Percentiles rank a stretch among this genome's conserved stretches.
phyloP scores from a whole-genome alignment of 495 filamentous ascomycete species.

The Delitschia confertaspora region DNA sequence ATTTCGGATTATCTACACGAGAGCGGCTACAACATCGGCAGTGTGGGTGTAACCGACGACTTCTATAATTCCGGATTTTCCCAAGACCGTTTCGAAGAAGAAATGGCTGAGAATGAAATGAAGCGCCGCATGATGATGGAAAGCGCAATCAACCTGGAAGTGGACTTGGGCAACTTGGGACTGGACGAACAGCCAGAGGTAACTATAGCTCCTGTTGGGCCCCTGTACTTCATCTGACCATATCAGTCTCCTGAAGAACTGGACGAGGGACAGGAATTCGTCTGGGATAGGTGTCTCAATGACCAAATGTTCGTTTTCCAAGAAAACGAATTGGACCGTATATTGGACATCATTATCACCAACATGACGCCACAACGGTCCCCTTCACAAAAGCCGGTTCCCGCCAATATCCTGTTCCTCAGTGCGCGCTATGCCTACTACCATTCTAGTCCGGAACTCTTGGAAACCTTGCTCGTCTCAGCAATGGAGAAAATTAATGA shows the following conservation, averaged over 20 bases:
- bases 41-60: conserved; percentile 79
- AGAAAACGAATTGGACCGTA: conserved; percentile 78
- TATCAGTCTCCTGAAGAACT: conserved; percentile 67
- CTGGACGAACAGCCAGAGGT: conserved; percentile 94
- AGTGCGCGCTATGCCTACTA: conserved; percentile 95
- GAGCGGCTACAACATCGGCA: conserved; percentile 85
- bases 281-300: conserved; percentile 92
- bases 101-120: conserved; percentile 94
- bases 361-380: conserved; percentile 96
- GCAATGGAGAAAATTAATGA: conserved; percentile 96
- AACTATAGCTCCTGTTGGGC: conserved; percentile 28
- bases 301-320: conserved; percentile 99
- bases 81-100: conserved; percentile 91
- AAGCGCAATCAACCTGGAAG: conserved; percentile 93
- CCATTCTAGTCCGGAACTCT: conserved; percentile 77
- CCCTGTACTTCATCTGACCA: conserved; percentile 8
- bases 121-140: conserved; percentile 99
- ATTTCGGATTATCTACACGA: conserved; percentile 91
- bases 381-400: conserved; percentile 92
- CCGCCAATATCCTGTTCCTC: conserved; percentile 92
- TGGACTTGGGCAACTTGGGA: conserved; percentile 90
- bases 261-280: conserved; percentile 87
- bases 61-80: conserved; percentile 92
- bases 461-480: conserved; percentile 68
- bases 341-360: conserved; percentile 92